Base-by-base conservation (phyloP, 768 basidiomycete species). In the Pisolithus albus region DNA sequence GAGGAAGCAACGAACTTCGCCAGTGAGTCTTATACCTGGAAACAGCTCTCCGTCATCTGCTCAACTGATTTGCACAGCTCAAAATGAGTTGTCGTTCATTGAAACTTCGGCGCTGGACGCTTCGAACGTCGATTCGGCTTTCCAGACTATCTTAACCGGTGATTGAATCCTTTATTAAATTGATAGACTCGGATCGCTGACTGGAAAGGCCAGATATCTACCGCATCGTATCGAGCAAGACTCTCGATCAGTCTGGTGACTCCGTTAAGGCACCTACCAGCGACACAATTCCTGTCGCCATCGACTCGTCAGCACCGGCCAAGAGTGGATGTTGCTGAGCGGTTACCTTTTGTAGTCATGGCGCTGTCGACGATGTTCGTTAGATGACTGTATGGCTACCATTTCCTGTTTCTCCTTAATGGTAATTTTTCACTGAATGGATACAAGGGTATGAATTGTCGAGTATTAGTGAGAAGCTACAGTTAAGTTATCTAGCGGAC, bases 71-170 rank as follows among this genome's bases (percentile, higher is more conserved):
- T 40, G 44, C 42, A 21, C 61, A 92, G 92, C 88, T 60, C 92
- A 95, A 73, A 92, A 94, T 63, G 84, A 84, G 19, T 71, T 97
- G 60, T 90, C 87, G 50, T 95, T 95, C 78, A 95, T 99, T 59
- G 95, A 99, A 78, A 99, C 95, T 54, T 99, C 95, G 64, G 95
- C 95, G 74, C 84, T 98, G 81, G 96, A 99, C 83, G 92, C 95
- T 61, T 94, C 92, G 47, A 96, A 97, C 73, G 94, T 99, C 71
- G 95, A 98, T 73, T 73, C 81, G 52, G 96, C 95, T 47, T 99
- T 99, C 84, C 93, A 98, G 70, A 92, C 83, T 52, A 97, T 97
- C 65, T 78, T 99, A 55, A 84, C 88, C 42, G 93, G 93, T 92
- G 46, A 47, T 82, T 73, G 26, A 32, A 34, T 44, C 18, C 42